Base-by-base conservation (phyloP, 768 basidiomycete species). In the Xanthoconium purpureum region DNA sequence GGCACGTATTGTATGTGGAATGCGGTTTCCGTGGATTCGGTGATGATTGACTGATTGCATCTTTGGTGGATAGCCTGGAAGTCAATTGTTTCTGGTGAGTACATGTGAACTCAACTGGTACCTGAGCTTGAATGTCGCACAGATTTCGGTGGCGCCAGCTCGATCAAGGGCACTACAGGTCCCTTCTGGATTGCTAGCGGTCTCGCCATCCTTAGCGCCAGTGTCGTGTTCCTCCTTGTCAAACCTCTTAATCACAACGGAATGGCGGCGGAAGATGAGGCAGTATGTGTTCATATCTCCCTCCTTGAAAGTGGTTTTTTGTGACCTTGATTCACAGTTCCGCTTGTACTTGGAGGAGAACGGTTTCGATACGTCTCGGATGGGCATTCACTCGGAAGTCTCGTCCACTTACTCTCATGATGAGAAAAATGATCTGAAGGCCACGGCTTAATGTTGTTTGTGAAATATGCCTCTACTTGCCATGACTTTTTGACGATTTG, bases 111-210 rank as follows among this genome's bases (percentile, higher is more conserved):
- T 43, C 12, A 5, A 15, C 14, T 2, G 1, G 49, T 29, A 17
- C 35, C 35, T 44, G 56, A 52, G 43, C 46, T 39, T 17, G 56
- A 24, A 48, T 29, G 1, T 18, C n/a, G 20, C 48, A 47, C n/a
- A 60, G 88, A 79, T 20, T 91, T 91, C 58, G 85, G 85, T 57
- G 86, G 85, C 6, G 10, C 78, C 2, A 61, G 50, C 13, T 72
- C 80, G 28, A 68, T 73, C 37, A 78, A 74, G 57, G 88, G 86
- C 48, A 86, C 88, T 66, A 93, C 92, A 0, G 91, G 91, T 18
- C 91, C 91, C 14, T 93, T 93, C 81, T 92, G 87, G 89, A 70
- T 93, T 59, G 91, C 80, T n/a, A 89, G 88, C 61, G 88, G 85
- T 77, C 80, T 97, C 47, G 92, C 92, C 5, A 60, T 96, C 45